phyloP scores from a whole-genome alignment of 306 rosid species.

The Lathyrus oleraceus region DNA sequence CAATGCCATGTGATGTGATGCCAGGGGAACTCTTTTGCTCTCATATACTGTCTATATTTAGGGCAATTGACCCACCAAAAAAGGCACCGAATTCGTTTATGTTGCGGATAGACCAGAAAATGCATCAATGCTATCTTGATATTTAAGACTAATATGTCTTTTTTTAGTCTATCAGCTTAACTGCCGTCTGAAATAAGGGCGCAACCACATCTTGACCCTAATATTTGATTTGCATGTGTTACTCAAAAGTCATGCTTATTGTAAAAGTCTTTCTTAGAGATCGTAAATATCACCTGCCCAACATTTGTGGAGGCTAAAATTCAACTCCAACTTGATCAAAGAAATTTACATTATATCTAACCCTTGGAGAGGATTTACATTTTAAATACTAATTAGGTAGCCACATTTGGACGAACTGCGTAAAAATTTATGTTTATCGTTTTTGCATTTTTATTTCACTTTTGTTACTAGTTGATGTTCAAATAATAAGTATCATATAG shows the following conservation, averaged over 20 bases:
- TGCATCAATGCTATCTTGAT: constrained; percentile 30
- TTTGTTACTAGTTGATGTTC: no score
- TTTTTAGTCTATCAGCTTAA: neutral
- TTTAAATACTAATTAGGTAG: no score
- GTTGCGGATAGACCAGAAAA: constrained; percentile 16
- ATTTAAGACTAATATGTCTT: constrained; percentile 14
- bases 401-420: no score
- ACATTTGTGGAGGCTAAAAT: neutral
- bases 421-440: no score
- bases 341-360: no score
- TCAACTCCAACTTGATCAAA: neutral
- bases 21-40: neutral
- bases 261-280: neutral
- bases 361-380: no score
- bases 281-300: neutral
- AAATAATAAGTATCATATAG: no score
- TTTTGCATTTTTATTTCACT: no score
- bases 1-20: constrained; percentile 9
- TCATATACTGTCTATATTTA: neutral
- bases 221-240: constrained; percentile 30
- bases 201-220: constrained; percentile 13
- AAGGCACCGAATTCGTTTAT: constrained; percentile 24
- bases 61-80: constrained; percentile 30
- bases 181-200: constrained; percentile 29
- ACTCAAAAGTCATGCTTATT: constrained; percentile 11